These are phyloP conservation scores for Phialocephala sp. DNA, from an alignment of 2,329 filamentous ascomycete genomes.

Conservation along the genomic window DNA sequence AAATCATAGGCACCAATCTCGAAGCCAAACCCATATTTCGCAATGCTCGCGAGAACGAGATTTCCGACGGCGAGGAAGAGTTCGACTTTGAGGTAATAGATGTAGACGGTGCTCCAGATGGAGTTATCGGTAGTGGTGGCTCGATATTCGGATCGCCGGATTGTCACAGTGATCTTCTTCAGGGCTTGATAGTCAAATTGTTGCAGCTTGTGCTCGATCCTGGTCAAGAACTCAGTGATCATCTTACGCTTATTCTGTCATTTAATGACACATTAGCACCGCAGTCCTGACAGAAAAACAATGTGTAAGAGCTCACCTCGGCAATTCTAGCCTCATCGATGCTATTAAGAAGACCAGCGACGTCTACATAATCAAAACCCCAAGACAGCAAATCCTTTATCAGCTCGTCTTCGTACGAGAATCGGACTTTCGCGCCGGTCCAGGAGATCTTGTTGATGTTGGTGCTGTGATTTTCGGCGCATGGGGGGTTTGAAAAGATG, in stretches of 20 bases:
- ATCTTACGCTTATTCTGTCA: not conserved
- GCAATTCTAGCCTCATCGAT: not conserved
- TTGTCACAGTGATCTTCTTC: not conserved
- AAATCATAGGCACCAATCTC: no score
- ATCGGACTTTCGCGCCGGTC: not conserved
- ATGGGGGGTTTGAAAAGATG: not conserved
- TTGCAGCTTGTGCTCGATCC: not conserved
- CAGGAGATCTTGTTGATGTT: not conserved
- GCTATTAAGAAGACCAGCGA: not conserved
- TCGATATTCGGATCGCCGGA: not conserved
- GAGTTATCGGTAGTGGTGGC: no score
- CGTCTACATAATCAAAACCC: not conserved
- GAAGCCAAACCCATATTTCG: no score
- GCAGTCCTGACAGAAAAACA: not conserved
- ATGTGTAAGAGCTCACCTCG: not conserved
- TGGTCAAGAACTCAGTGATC: not conserved
- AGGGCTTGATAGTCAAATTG: not conserved
- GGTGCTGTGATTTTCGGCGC: not conserved
- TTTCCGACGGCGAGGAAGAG: no score
- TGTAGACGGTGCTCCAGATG: no score
- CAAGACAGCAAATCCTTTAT: not conserved
- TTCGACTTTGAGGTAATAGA: no score
- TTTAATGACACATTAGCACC: not conserved
- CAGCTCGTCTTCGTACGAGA: not conserved
- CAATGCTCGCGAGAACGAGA: no score